phyloP scores from a whole-genome alignment of 768 basidiomycete genomes.

The Hysterangium stoloniferum region DNA sequence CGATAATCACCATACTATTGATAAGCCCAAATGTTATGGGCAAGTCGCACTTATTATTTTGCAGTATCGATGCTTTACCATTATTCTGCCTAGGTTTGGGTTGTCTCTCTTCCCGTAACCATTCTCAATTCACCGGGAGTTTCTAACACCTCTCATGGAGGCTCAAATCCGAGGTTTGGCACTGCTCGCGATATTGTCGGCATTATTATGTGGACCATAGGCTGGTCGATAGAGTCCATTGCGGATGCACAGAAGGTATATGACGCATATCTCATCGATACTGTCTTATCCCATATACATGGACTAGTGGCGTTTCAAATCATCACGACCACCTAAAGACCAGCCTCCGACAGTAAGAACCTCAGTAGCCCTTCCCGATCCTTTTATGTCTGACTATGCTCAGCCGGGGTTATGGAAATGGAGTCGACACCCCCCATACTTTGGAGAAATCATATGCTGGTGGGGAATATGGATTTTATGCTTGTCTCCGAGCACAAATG shows the following conservation, averaged over 20 bases:
- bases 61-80: conserved; percentile 17
- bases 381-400: neutral
- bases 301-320: conserved; percentile 44
- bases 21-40: conserved; percentile 54
- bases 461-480: conserved; percentile 59
- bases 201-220: conserved; percentile 51
- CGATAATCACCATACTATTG: neutral
- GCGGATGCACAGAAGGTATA: conserved; percentile 53
- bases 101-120: conserved; percentile 52
- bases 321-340: conserved; percentile 40
- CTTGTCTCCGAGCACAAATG: conserved; percentile 49
- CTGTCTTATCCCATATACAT: neutral
- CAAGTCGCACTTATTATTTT: conserved; percentile 22
- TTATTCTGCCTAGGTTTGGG: conserved; percentile 38
- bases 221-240: conserved; percentile 46
- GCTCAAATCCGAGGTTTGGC: conserved; percentile 51
- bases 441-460: conserved; percentile 63
- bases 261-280: neutral
- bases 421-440: conserved; percentile 64
- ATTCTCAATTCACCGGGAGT: conserved; percentile 64
- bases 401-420: conserved; percentile 48
- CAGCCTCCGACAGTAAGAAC: conserved; percentile 36
- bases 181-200: conserved; percentile 57
- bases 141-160: conserved; percentile 36
- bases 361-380: neutral